phyloP scores from a whole-genome alignment of 2,329 filamentous ascomycete species.

The Pseudocercospora crystallina region DNA sequence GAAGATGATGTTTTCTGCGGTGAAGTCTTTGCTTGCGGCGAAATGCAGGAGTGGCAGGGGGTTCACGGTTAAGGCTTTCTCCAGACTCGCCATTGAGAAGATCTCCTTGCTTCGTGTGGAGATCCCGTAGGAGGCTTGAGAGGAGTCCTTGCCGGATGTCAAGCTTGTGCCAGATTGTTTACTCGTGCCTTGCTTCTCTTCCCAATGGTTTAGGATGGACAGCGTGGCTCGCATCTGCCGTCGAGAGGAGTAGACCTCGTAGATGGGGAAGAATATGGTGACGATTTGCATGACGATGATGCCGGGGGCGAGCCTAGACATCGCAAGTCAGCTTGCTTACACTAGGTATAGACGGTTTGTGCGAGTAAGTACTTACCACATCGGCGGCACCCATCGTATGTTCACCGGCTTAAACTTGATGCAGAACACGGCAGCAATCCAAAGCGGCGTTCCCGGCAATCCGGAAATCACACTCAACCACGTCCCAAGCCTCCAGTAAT shows the following conservation, averaged over 20 bases:
- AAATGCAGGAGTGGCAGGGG: constrained; percentile 62
- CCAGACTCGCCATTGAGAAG: constrained; percentile 62
- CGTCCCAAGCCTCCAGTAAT: constrained; percentile 66
- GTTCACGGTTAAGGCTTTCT: constrained; percentile 60
- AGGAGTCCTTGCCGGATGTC: not conserved
- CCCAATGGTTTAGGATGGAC: constrained; percentile 32
- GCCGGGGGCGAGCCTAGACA: constrained; percentile 57
- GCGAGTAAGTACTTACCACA: constrained; percentile 51
- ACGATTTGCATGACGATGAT: constrained; percentile 64
- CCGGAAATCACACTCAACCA: constrained; percentile 50
- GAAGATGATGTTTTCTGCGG: constrained; percentile 70
- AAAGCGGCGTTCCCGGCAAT: constrained; percentile 66
- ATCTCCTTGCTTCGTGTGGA: constrained; percentile 34
- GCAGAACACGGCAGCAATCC: constrained; percentile 59
- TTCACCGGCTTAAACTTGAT: constrained; percentile 51
- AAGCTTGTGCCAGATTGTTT: constrained; percentile 16
- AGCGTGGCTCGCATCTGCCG: constrained; percentile 34
- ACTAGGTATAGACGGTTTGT: too few relatives aligned
- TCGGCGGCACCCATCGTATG: constrained; percentile 57
- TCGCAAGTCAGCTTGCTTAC: too few relatives aligned
- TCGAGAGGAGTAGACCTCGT: constrained; percentile 51
- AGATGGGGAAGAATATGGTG: constrained; percentile 63
- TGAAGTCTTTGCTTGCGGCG: constrained; percentile 66
- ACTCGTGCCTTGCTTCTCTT: constrained; percentile 7
- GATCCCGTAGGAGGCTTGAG: constrained; percentile 5